Percentiles rank a stretch among this genome's conserved stretches.
phyloP scores from a whole-genome alignment of 495 filamentous ascomycete genomes.

The Extremus antarcticus region DNA sequence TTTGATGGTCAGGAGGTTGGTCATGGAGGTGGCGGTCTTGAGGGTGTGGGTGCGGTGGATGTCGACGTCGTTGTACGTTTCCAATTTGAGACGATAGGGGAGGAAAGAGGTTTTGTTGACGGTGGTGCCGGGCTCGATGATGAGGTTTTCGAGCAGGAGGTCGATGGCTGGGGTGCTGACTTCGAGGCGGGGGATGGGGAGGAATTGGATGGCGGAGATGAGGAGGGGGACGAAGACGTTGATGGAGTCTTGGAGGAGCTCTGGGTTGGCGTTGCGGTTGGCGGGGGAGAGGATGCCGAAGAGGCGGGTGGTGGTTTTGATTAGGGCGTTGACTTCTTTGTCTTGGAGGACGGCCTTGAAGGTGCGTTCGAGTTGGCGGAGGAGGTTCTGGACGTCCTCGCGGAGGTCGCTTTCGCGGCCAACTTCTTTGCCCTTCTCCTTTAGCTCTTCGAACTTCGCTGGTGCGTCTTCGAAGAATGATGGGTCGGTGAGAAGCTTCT shows the following conservation, averaged over 20 bases:
- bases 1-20: conserved; percentile 61
- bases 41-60: conserved; percentile 64
- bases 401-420: conserved; percentile 54
- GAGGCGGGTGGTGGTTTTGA: conserved; percentile 52
- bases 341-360: conserved; percentile 59
- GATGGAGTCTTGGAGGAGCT: conserved; percentile 61
- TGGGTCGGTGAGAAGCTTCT: conserved; percentile 79
- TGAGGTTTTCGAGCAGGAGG: conserved; percentile 77
- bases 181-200: conserved; percentile 81
- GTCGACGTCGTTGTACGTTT: conserved; percentile 77
- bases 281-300: conserved; percentile 53
- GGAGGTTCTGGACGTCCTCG: conserved; percentile 60
- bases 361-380: conserved; percentile 57
- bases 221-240: conserved; percentile 72
- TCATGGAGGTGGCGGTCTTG: conserved; percentile 52
- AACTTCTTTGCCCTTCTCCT: conserved; percentile 52
- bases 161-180: conserved; percentile 73
- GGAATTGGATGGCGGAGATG: conserved; percentile 65
- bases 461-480: conserved; percentile 64
- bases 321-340: conserved; percentile 53
- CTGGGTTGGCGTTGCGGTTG: conserved; percentile 46
- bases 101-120: conserved; percentile 83
- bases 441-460: conserved; percentile 60
- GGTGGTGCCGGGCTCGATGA: conserved; percentile 77
- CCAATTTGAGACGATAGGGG: conserved; percentile 67